A percentile compares a stretch with the other conserved stretches of the same genome.
Conservation (phyloP, 768 basidiomycete species). For the Mrakia frigida region DNA sequence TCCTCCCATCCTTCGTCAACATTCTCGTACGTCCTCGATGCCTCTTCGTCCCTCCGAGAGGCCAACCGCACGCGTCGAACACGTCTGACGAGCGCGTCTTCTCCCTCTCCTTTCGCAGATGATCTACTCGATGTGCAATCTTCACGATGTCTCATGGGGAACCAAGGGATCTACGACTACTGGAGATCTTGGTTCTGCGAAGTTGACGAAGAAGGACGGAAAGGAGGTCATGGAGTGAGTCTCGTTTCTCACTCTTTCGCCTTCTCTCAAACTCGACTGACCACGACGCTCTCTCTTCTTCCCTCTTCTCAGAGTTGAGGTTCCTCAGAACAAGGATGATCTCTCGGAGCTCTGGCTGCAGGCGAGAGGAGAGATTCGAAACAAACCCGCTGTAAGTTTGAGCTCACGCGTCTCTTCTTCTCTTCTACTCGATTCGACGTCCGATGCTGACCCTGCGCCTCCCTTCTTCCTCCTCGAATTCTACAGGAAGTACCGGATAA, state of each 20-base stretch:
- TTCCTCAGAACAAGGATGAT: slow-evolving; percentile 76
- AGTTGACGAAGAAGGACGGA: slow-evolving; percentile 74
- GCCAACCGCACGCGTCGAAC: background rate
- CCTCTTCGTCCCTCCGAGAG: background rate
- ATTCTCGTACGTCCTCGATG: slow-evolving; percentile 30
- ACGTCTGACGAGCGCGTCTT: background rate
- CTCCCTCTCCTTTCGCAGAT: slow-evolving; percentile 29
- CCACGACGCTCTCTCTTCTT: background rate
- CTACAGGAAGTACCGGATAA: slow-evolving; percentile 67
- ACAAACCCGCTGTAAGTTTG: slow-evolving; percentile 50
- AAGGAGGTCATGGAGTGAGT: slow-evolving; percentile 68
- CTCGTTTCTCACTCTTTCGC: background rate
- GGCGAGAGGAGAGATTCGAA: slow-evolving; percentile 63
- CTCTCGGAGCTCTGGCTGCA: slow-evolving; percentile 82
- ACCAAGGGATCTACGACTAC: slow-evolving; percentile 79
- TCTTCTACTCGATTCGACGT: background rate
- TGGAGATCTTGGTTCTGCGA: slow-evolving; percentile 85
- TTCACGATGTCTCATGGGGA: slow-evolving; percentile 81
- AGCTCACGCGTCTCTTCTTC: background rate
- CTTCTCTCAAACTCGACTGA: background rate
- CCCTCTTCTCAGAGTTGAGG: slow-evolving; percentile 51
- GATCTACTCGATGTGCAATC: slow-evolving; percentile 43
- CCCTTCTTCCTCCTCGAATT: too few species aligned
- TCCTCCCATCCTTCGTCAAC: slow-evolving; percentile 44
- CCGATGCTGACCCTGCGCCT: background rate